A percentile compares a stretch with the other conserved stretches of the same genome.
These are phyloP conservation scores for Aspergillus oerlinghausenensis DNA, from an alignment of 2,329 filamentous ascomycete species.

Conservation along the genomic window DNA sequence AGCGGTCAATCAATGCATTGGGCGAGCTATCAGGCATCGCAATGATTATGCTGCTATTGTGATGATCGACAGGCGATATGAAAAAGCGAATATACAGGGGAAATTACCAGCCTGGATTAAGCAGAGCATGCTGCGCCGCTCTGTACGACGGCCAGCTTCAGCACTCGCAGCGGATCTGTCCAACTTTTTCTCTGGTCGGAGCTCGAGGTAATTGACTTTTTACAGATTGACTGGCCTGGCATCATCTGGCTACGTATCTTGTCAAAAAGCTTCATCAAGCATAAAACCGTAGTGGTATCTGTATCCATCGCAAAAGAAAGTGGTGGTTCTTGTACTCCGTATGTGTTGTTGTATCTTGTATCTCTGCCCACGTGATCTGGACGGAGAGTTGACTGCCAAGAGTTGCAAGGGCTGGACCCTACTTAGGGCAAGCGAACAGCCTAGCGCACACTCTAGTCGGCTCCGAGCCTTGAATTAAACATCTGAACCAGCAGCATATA, in stretches of 20 bases:
- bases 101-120: conserved; percentile 91
- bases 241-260: background rate
- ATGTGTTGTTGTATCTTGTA: background rate
- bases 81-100: conserved; percentile 62
- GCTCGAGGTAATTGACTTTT: conserved; percentile 5
- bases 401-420: conserved; percentile 26
- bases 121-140: conserved; percentile 51
- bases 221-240: background rate
- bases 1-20: conserved; percentile 94
- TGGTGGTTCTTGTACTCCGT: background rate
- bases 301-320: background rate
- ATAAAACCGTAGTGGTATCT: background rate
- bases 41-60: conserved; percentile 88
- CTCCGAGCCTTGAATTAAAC: conserved; percentile 33
- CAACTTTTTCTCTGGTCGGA: conserved; percentile 27
- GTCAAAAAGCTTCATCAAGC: background rate
- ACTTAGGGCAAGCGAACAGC: conserved; percentile 34
- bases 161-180: conserved; percentile 25
- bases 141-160: conserved; percentile 20
- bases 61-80: conserved; percentile 76
- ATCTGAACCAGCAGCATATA: conserved; percentile 27
- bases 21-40: conserved; percentile 81
- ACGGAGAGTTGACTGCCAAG: conserved; percentile 5
- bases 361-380: conserved; percentile 4
- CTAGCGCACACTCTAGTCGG: conserved; percentile 37